Evolutionary conservation across 495 filamentous ascomycete genomes (phyloP).

Genomic region (Xylaria intraflava): DNA sequence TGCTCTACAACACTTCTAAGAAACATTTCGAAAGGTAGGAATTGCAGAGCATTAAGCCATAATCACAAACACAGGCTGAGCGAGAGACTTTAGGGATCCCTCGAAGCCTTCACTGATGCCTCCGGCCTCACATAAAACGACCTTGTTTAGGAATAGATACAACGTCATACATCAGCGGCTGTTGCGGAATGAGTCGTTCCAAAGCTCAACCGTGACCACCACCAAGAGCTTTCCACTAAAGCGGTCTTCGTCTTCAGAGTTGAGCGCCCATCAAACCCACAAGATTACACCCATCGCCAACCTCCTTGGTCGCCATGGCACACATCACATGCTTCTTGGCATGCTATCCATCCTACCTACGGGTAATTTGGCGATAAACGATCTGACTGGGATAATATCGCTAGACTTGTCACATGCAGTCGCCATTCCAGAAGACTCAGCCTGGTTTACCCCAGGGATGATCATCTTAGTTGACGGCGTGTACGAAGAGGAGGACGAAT

Average conservation of each 20-base stretch:
- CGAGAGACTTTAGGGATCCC: slow-evolving; percentile 35
- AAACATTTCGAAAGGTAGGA: slow-evolving; percentile 79
- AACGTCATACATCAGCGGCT: slow-evolving; percentile 86
- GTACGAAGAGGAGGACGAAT: slow-evolving; percentile 84
- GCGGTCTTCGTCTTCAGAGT: slow-evolving; percentile 49
- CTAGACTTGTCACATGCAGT: slow-evolving; percentile 77
- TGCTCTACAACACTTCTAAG: slow-evolving; percentile 77
- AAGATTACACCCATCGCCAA: slow-evolving; percentile 92
- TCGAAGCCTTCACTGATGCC: slow-evolving; percentile 73
- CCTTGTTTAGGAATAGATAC: slow-evolving; percentile 81
- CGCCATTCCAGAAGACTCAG: slow-evolving; percentile 74
- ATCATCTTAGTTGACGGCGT: slow-evolving; percentile 88
- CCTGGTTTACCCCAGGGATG: slow-evolving; percentile 91
- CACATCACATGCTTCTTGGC: slow-evolving; percentile 79
- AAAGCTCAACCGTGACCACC: slow-evolving; percentile 60
- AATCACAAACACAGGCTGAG: not conserved
- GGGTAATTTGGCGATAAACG: slow-evolving; percentile 72
- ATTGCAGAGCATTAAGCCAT: not conserved
- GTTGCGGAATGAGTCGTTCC: slow-evolving; percentile 87
- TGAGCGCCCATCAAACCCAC: slow-evolving; percentile 56
- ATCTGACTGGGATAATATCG: slow-evolving; percentile 78
- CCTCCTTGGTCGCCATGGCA: slow-evolving; percentile 80
- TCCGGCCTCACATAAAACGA: slow-evolving; percentile 69
- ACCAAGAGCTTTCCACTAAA: slow-evolving; percentile 42
- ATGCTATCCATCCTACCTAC: slow-evolving; percentile 75